phyloP scores from a whole-genome alignment of 139 green algal genomes.

The Trebouxia sp. region DNA sequence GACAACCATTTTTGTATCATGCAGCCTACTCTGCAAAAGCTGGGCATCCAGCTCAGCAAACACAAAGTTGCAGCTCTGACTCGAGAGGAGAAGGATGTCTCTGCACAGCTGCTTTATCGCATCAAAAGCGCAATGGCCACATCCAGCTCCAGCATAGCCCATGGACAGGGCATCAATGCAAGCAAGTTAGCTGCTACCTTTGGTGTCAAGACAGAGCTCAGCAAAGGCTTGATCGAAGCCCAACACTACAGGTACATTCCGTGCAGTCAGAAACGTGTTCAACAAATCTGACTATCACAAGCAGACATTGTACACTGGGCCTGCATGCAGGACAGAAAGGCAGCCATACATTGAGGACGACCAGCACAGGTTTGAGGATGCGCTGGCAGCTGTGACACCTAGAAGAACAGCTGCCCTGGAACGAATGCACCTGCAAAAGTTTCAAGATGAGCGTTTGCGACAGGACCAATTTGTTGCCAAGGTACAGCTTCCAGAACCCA shows the following conservation, averaged over 20 bases:
- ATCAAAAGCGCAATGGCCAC: conserved; percentile 54
- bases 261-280: not conserved
- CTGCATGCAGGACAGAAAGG: not conserved
- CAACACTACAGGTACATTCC: conserved; percentile 50
- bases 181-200: conserved; percentile 35
- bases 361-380: conserved; percentile 20
- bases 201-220: conserved; percentile 39
- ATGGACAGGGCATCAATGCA: conserved; percentile 12
- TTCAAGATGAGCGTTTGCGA: conserved; percentile 37
- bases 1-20: not conserved
- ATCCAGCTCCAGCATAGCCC: conserved; percentile 48
- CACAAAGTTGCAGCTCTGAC: conserved; percentile 49
- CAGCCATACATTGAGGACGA: not conserved
- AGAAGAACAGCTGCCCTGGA: conserved; percentile 56
- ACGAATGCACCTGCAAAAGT: conserved; percentile 59
- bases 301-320: not conserved
- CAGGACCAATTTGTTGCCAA: conserved; percentile 34
- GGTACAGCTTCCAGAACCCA: not conserved
- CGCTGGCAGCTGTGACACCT: conserved; percentile 13
- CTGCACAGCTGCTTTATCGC: conserved; percentile 59
- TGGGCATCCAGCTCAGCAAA: conserved; percentile 21
- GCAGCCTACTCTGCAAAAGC: conserved; percentile 7
- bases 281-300: not conserved
- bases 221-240: conserved; percentile 55
- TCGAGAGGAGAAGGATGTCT: conserved; percentile 60